phyloP scores from a whole-genome alignment of 2,329 filamentous ascomycete genomes.

The Penicillium sp. region DNA sequence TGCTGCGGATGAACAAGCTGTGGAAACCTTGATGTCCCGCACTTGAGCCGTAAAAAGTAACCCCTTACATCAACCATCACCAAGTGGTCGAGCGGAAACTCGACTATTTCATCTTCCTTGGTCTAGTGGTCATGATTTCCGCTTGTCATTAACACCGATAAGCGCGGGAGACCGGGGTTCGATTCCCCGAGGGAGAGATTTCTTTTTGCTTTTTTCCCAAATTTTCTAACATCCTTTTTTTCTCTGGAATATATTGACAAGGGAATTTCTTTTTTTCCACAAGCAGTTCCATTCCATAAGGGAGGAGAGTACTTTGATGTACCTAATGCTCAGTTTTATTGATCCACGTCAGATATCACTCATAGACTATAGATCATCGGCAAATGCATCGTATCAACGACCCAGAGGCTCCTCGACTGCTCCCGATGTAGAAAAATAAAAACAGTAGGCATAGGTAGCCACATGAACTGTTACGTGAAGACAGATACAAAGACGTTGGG shows the following conservation, averaged over 20 bases:
- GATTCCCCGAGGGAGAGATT: constrained; percentile 39
- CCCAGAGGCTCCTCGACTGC: too few relatives aligned
- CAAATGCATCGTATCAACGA: too few relatives aligned
- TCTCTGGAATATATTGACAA: neutral
- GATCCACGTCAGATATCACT: neutral
- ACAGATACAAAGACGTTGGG: too few relatives aligned
- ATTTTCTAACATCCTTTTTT: neutral
- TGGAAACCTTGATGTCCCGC: neutral
- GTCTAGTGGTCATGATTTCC: constrained; percentile 45
- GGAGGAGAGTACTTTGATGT: neutral
- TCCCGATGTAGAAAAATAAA: too few relatives aligned
- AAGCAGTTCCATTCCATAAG: neutral
- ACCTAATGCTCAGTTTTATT: neutral
- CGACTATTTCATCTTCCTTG: constrained; percentile 27
- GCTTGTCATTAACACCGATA: constrained; percentile 35
- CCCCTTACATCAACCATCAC: constrained; percentile 14
- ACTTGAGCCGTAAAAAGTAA: neutral
- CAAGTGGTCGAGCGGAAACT: constrained; percentile 29
- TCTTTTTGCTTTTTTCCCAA: constrained; percentile 22
- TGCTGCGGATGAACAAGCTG: constrained; percentile 48
- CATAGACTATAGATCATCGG: neutral
- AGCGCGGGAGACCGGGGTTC: constrained; percentile 42
- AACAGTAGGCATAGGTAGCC: too few relatives aligned
- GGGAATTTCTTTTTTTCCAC: neutral
- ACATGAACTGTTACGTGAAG: too few relatives aligned